Conservation (phyloP, 805 yeast species). For the Candida adriatica region DNA sequence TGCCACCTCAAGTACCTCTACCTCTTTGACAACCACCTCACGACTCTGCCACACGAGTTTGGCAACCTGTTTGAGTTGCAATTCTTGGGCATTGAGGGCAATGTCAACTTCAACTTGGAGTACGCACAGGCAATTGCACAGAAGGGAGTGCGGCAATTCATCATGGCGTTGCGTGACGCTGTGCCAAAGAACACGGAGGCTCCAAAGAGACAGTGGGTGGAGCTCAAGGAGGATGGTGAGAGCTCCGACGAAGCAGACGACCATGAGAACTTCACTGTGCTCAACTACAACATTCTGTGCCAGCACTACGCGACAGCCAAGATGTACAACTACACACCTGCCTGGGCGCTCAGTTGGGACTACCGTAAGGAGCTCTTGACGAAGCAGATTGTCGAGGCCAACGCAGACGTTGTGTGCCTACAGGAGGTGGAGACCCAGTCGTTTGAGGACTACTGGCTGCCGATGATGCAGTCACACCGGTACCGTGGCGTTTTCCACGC, state of each 20-base stretch:
- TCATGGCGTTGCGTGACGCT: conserved; percentile 74
- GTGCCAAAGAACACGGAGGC: conserved; percentile 64
- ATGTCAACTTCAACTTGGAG: conserved; percentile 59
- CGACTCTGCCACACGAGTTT: conserved; percentile 72
- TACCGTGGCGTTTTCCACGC: conserved; percentile 79
- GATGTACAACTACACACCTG: conserved; percentile 90
- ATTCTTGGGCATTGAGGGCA: conserved; percentile 90
- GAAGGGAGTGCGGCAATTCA: conserved; percentile 78
- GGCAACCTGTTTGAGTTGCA: conserved; percentile 81
- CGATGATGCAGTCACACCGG: conserved; percentile 63
- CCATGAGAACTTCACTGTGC: conserved; percentile 54
- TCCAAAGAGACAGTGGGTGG: conserved; percentile 76
- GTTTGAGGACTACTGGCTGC: conserved; percentile 81
- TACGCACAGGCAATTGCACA: conserved; percentile 64
- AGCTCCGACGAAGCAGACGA: conserved; percentile 26
- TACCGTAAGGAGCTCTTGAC: conserved; percentile 74
- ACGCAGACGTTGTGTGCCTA: conserved; percentile 78
- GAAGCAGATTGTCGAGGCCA: conserved; percentile 58
- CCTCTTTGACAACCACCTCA: conserved; percentile 79
- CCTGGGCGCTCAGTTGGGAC: conserved; percentile 96
- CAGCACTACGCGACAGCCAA: conserved; percentile 92
- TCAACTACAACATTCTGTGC: conserved; percentile 88
- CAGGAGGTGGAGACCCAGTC: conserved; percentile 93
- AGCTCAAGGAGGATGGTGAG: conserved; percentile 73
- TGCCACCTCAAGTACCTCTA: conserved; percentile 75